These are phyloP conservation scores for Panaeolus cyanescens DNA, from an alignment of 768 basidiomycete species.

Conservation along the genomic window DNA sequence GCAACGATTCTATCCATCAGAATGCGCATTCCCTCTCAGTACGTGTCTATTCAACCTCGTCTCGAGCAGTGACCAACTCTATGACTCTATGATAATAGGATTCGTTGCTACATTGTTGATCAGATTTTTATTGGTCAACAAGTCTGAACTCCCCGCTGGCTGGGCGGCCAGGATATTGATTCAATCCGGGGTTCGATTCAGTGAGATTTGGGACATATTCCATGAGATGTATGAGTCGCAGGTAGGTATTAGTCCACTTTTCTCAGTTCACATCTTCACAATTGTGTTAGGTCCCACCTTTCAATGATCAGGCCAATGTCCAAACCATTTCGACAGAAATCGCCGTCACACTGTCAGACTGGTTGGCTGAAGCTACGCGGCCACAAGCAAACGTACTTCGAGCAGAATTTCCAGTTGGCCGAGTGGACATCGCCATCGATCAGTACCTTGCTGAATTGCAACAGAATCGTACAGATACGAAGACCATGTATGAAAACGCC, in stretches of 20 bases:
- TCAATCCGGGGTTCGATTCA: conserved; percentile 80
- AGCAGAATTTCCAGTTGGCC: conserved; percentile 75
- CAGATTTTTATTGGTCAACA: conserved; percentile 66
- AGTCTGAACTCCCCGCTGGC: conserved; percentile 61
- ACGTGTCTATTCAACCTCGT: conserved; percentile 27
- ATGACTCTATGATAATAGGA: conserved; percentile 46
- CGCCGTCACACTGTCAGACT: conserved; percentile 76
- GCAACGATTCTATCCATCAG: conserved; percentile 88
- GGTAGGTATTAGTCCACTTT: conserved; percentile 43
- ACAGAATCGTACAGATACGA: conserved; percentile 61
- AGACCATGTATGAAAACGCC: conserved; percentile 63
- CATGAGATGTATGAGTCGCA: conserved; percentile 89
- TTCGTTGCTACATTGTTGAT: conserved; percentile 77
- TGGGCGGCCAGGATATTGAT: conserved; percentile 83
- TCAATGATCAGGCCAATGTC: conserved; percentile 78
- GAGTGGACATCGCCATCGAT: conserved; percentile 72
- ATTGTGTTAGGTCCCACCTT: conserved; percentile 67
- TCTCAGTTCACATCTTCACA: background rate
- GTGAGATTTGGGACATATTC: conserved; percentile 83
- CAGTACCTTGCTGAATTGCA: conserved; percentile 76
- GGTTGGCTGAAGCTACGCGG: conserved; percentile 76
- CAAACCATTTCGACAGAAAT: conserved; percentile 83
- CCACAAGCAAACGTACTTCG: conserved; percentile 65
- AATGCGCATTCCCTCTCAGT: conserved; percentile 89
- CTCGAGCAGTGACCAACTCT: background rate